Percentiles rank a stretch among this genome's conserved stretches.
phyloP scores from a whole-genome alignment of 1,284 basidiomycete species.

The Abortiporus biennis region DNA sequence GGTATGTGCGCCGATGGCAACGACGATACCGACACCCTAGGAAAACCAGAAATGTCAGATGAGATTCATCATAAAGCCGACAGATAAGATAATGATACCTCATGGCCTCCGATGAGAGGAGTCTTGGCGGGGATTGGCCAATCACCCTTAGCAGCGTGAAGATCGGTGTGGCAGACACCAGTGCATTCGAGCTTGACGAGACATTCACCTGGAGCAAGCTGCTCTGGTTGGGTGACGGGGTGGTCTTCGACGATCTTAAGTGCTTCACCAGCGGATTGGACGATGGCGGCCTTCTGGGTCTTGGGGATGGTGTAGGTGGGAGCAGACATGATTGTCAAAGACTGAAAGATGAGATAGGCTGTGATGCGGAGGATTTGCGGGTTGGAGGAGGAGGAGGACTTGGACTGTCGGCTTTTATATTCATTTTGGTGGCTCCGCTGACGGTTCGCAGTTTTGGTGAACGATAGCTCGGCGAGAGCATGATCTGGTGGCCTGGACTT shows the following conservation, averaged over 20 bases:
- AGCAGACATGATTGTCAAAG: too few species aligned
- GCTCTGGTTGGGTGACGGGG: slow-evolving; percentile 55
- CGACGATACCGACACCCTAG: slow-evolving; percentile 63
- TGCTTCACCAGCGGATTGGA: slow-evolving; percentile 35
- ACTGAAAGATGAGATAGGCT: too few species aligned
- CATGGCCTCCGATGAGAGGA: slow-evolving; percentile 84
- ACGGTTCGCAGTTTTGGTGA: too few species aligned
- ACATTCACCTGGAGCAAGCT: slow-evolving; percentile 77
- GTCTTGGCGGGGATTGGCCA: slow-evolving; percentile 66
- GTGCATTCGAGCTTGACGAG: slow-evolving; percentile 75
- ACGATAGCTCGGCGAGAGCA: too few species aligned
- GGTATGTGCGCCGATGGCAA: slow-evolving; percentile 73
- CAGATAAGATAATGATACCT: slow-evolving; percentile 24
- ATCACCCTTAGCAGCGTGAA: slow-evolving; percentile 67
- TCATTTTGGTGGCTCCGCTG: too few species aligned
- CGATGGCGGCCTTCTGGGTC: slow-evolving; percentile 58
- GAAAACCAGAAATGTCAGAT: not conserved
- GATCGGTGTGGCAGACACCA: slow-evolving; percentile 76
- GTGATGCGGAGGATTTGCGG: too few species aligned
- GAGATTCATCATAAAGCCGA: too few species aligned
- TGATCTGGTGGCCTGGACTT: too few species aligned
- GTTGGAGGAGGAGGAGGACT: too few species aligned
- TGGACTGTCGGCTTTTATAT: too few species aligned
- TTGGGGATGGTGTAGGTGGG: slow-evolving; percentile 62
- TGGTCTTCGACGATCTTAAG: slow-evolving; percentile 43